Percentiles rank a stretch among this genome's conserved stretches.
These are phyloP conservation scores for Umbilicaria muhlenbergii DNA, from an alignment of 495 filamentous ascomycete species.

Conservation along the genomic window DNA sequence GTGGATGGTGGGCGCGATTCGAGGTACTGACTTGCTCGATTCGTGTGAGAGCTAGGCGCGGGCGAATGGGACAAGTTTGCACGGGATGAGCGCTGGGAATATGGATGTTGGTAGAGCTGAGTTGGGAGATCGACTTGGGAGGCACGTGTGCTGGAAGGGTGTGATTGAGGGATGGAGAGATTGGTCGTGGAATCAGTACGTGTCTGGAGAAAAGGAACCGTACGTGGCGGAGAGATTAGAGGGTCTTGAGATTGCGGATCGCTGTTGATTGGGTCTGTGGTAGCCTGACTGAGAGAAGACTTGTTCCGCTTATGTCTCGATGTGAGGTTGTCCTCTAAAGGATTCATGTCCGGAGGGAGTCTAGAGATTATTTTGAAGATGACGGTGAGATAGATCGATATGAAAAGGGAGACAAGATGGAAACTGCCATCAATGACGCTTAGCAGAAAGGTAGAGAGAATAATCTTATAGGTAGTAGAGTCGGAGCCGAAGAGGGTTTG, in stretches of 20 bases:
- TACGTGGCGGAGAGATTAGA: slow-evolving; percentile 39
- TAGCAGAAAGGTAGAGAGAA: slow-evolving; percentile 46
- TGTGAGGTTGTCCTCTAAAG: slow-evolving; percentile 72
- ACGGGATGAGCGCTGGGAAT: slow-evolving; percentile 27
- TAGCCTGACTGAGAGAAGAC: slow-evolving; percentile 41
- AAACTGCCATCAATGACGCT: slow-evolving; percentile 45
- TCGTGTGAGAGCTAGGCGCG: slow-evolving; percentile 21
- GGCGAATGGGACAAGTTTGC: slow-evolving; percentile 17
- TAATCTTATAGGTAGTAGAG: slow-evolving; percentile 33
- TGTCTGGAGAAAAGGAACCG: slow-evolving; percentile 63
- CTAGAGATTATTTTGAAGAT: slow-evolving; percentile 66
- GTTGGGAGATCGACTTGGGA: slow-evolving; percentile 34
- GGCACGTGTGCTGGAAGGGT: slow-evolving; percentile 19
- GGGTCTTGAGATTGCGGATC: slow-evolving; percentile 39
- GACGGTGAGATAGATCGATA: slow-evolving; percentile 55
- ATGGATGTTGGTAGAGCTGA: slow-evolving; percentile 30
- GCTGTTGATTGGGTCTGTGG: slow-evolving; percentile 35
- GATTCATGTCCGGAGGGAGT: slow-evolving; percentile 85
- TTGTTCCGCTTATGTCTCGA: slow-evolving; percentile 67
- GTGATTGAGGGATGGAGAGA: slow-evolving; percentile 12
- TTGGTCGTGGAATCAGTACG: slow-evolving; percentile 37
- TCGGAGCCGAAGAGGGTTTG: slow-evolving; percentile 38
- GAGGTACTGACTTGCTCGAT: slow-evolving; percentile 12
- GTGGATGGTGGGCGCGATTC: slow-evolving; percentile 3
- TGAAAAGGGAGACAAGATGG: slow-evolving; percentile 50